These are phyloP conservation scores for Alloteropsis semialata DNA, from an alignment of 176 grass and related monocot genomes.

Conservation along the genomic window DNA sequence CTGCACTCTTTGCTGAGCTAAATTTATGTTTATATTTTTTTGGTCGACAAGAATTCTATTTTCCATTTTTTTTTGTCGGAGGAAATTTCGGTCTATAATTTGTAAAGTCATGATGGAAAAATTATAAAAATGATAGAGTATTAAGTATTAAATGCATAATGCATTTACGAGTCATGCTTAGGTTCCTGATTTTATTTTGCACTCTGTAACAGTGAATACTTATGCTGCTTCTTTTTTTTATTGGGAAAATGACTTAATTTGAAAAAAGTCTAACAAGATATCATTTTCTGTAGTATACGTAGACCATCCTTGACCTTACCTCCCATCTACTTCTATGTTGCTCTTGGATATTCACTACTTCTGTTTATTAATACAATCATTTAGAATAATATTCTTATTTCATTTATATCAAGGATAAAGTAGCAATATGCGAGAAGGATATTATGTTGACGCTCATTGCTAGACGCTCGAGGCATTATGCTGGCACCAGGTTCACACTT, in stretches of 20 bases:
- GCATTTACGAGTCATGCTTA: not conserved
- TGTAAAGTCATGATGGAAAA: slow-evolving; percentile 20
- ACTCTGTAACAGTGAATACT: not conserved
- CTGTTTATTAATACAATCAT: not conserved
- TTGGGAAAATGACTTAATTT: not conserved
- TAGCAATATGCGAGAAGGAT: slow-evolving; percentile 65
- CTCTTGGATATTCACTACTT: not conserved
- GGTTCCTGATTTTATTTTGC: not conserved
- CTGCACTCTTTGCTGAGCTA: not conserved
- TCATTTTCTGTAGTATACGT: not conserved
- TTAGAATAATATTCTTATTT: slow-evolving; percentile 29
- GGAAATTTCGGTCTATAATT: not conserved
- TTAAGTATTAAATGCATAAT: slow-evolving; percentile 13
- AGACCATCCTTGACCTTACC: not conserved
- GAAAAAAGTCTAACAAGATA: not conserved
- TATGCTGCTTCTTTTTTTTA: slow-evolving; percentile 11
- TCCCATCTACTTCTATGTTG: not conserved
- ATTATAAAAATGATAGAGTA: not conserved
- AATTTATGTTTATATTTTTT: slow-evolving; percentile 7
- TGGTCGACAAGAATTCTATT: not conserved
- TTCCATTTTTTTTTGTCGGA: not conserved
- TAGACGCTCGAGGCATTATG: slow-evolving; percentile 91
- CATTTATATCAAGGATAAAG: slow-evolving; percentile 65
- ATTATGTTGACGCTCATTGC: slow-evolving; percentile 85
- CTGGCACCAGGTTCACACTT: slow-evolving; percentile 74